Evolutionary conservation across 225 moss, liverwort and hornwort genomes (phyloP).

Genomic region (Polytrichum formosum): DNA sequence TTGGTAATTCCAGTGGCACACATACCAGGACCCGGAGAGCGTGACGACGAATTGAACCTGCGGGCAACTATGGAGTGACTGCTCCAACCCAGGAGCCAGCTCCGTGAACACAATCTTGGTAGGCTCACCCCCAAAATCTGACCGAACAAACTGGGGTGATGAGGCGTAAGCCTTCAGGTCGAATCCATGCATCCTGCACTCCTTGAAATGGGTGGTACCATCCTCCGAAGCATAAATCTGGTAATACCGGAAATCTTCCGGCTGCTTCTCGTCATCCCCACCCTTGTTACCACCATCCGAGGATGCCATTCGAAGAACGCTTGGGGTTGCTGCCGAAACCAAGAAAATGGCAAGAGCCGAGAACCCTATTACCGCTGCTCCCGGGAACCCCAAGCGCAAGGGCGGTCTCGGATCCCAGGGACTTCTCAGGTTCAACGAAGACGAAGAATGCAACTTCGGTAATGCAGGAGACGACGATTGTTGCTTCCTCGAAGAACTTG

Average conservation of each 20-base stretch:
- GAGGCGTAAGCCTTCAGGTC: slow-evolving; percentile 54
- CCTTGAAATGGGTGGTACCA: slow-evolving; percentile 75
- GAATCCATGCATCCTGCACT: slow-evolving; percentile 73
- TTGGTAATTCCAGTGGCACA: not conserved
- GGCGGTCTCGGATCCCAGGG: not conserved
- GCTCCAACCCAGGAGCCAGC: slow-evolving; percentile 66
- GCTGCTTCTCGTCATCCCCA: slow-evolving; percentile 49
- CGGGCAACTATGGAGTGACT: slow-evolving; percentile 77
- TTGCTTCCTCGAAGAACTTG: too few relatives aligned
- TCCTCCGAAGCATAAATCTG: slow-evolving; percentile 70
- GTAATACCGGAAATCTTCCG: slow-evolving; percentile 66
- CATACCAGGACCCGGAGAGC: slow-evolving; percentile 87
- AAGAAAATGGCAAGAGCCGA: slow-evolving; percentile 20
- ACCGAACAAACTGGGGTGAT: slow-evolving; percentile 59
- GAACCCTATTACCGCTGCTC: slow-evolving; percentile 11
- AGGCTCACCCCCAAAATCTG: slow-evolving; percentile 71
- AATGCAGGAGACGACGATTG: too few relatives aligned
- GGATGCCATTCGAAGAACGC: slow-evolving; percentile 42
- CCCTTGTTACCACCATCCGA: not conserved
- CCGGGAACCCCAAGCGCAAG: slow-evolving; percentile 15
- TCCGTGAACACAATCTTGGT: slow-evolving; percentile 72
- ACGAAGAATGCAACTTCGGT: too few relatives aligned
- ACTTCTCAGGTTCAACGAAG: too few relatives aligned
- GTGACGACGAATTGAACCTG: slow-evolving; percentile 89
- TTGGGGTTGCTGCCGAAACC: slow-evolving; percentile 25